Evolutionary conservation across 2,329 filamentous ascomycete species (phyloP).

Genomic region (Aspergillus tamarii): DNA sequence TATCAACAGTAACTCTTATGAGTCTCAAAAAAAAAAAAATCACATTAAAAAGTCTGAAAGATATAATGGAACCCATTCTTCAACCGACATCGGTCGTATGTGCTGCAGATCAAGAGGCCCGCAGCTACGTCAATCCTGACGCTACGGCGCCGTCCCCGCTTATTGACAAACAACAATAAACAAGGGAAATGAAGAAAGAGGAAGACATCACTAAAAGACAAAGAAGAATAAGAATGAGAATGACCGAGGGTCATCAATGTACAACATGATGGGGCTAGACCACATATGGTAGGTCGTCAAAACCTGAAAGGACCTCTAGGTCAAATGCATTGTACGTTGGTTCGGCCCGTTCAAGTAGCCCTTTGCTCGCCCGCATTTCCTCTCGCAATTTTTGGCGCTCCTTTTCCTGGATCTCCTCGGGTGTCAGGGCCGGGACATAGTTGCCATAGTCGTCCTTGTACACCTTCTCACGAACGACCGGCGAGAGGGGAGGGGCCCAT

Average conservation of each 20-base stretch:
- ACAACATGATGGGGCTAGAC: background rate
- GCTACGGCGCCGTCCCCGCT: background rate
- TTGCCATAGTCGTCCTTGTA: conserved; percentile 12
- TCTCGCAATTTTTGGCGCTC: background rate
- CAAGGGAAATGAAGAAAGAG: background rate
- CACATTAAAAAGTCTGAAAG: background rate
- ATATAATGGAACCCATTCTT: background rate
- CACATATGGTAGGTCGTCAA: background rate
- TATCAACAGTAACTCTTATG: background rate
- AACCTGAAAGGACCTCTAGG: background rate
- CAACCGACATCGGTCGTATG: background rate
- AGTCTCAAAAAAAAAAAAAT: background rate
- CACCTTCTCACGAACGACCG: conserved; percentile 8
- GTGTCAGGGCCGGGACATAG: conserved; percentile 7
- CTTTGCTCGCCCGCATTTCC: background rate
- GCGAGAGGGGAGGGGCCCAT: conserved; percentile 7
- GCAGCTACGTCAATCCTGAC: background rate
- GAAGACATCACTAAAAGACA: background rate
- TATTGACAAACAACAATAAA: background rate
- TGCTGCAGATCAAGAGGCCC: background rate
- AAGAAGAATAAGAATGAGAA: background rate
- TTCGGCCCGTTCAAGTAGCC: background rate
- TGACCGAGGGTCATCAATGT: background rate
- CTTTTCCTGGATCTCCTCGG: background rate
- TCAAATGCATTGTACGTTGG: background rate